These are phyloP conservation scores for Chaetomidium leptoderma DNA, from an alignment of 495 filamentous ascomycete genomes.

Conservation along the genomic window DNA sequence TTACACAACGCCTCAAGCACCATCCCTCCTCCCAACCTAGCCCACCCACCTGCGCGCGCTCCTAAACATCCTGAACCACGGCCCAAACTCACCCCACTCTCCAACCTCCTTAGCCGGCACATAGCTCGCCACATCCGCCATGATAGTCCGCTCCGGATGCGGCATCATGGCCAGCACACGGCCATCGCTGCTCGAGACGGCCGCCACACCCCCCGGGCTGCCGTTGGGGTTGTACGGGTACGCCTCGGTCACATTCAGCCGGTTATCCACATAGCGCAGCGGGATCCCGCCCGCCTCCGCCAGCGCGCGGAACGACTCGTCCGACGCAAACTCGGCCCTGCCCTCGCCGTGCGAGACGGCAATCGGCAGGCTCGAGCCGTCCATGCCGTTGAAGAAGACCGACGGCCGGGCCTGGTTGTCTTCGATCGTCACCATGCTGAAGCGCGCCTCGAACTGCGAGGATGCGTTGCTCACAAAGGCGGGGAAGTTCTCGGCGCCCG, in stretches of 20 bases:
- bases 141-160: slow-evolving; percentile 87
- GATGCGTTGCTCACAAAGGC: slow-evolving; percentile 78
- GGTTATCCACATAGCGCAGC: slow-evolving; percentile 81
- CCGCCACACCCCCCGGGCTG: slow-evolving; percentile 80
- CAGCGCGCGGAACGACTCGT: slow-evolving; percentile 51
- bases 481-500: slow-evolving; percentile 81
- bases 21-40: slow-evolving; percentile 27
- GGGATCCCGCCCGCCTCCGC: slow-evolving; percentile 59
- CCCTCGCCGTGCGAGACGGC: slow-evolving; percentile 91
- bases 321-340: slow-evolving; percentile 65
- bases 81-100: slow-evolving; percentile 81
- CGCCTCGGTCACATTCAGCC: slow-evolving; percentile 63
- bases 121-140: slow-evolving; percentile 77
- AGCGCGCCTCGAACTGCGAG: slow-evolving; percentile 89
- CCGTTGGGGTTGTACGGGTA: slow-evolving; percentile 97
- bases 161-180: slow-evolving; percentile 94
- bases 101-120: slow-evolving; percentile 58
- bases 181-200: slow-evolving; percentile 72
- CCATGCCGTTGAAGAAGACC: slow-evolving; percentile 94
- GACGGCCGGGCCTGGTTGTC: slow-evolving; percentile 54
- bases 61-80: slow-evolving; percentile 79
- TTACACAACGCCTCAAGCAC: slow-evolving; percentile 3
- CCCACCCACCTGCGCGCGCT: slow-evolving; percentile 84
- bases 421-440: slow-evolving; percentile 83
- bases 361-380: slow-evolving; percentile 77